Evolutionary conservation across 306 rosid genomes (phyloP).

Genomic region (Rosa lucieae): DNA sequence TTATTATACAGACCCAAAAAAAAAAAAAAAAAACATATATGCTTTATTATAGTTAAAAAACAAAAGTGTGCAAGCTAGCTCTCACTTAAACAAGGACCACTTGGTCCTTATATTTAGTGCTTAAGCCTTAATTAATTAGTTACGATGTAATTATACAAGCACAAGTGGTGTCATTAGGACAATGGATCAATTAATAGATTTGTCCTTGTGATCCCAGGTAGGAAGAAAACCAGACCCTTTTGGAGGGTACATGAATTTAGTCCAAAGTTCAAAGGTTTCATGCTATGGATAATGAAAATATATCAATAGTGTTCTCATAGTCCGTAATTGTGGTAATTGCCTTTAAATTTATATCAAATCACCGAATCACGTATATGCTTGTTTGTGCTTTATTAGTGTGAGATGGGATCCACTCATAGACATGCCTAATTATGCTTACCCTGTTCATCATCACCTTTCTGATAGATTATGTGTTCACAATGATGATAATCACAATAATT

Average conservation of each 20-base stretch:
- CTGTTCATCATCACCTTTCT: conserved; percentile 9
- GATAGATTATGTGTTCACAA: conserved; percentile 12
- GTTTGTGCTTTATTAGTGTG: conserved; percentile 4
- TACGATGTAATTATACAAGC: not conserved
- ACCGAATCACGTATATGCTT: not conserved
- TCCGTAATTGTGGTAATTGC: not conserved
- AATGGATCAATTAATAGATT: conserved; percentile 1
- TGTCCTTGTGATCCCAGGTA: conserved; percentile 30
- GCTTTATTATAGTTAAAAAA: not conserved
- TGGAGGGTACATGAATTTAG: conserved; percentile 16
- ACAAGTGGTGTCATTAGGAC: conserved; percentile 11
- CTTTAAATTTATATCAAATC: not conserved
- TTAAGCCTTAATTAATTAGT: not conserved
- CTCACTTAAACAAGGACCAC: conserved; percentile 5
- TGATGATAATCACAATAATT: conserved; percentile 27
- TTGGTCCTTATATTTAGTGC: not conserved
- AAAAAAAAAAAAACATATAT: too few relatives aligned
- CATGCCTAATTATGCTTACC: conserved; percentile 23
- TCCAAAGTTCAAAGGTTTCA: conserved; percentile 19
- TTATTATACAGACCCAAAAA: not conserved
- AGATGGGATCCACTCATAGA: conserved; percentile 30
- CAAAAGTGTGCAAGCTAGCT: not conserved
- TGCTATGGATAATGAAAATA: not conserved
- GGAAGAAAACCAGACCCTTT: conserved; percentile 18
- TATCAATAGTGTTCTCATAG: not conserved